Percentiles rank a stretch among this genome's conserved stretches.
Evolutionary conservation across 1,284 basidiomycete genomes (phyloP).

Genomic region (Melampsora americana): DNA sequence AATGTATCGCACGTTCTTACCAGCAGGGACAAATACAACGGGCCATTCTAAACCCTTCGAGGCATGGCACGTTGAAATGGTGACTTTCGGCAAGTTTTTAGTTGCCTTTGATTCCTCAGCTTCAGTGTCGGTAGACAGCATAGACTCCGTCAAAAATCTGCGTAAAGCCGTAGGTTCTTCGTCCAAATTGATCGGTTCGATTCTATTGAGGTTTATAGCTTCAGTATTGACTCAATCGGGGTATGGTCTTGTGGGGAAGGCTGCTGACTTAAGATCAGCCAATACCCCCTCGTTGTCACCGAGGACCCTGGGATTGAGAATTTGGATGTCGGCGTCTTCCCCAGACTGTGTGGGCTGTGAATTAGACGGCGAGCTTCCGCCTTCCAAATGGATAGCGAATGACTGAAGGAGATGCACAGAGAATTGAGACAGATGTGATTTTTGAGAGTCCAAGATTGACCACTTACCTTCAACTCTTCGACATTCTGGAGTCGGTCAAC

Average conservation of each 20-base stretch:
- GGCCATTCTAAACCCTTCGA: slow-evolving; percentile 93
- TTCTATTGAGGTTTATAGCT: slow-evolving; percentile 53
- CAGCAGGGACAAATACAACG: slow-evolving; percentile 72
- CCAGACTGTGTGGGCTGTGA: too few species aligned
- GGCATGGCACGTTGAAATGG: slow-evolving; percentile 80
- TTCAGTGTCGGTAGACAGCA: slow-evolving; percentile 77
- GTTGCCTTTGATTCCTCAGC: slow-evolving; percentile 63
- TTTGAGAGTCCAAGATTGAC: too few species aligned
- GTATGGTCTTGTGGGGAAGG: not conserved
- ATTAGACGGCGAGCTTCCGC: too few species aligned
- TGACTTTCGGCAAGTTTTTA: slow-evolving; percentile 72
- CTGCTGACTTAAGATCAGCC: too few species aligned
- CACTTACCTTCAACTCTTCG: slow-evolving; percentile 65
- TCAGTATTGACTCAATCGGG: slow-evolving; percentile 32
- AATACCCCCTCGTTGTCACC: too few species aligned
- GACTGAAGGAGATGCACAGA: too few species aligned
- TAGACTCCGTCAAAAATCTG: slow-evolving; percentile 76
- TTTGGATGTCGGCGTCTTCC: too few species aligned
- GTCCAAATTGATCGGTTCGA: not conserved
- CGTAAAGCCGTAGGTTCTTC: slow-evolving; percentile 64
- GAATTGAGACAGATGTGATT: too few species aligned
- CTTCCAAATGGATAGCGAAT: too few species aligned
- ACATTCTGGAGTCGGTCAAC: slow-evolving; percentile 81
- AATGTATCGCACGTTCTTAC: slow-evolving; percentile 53
- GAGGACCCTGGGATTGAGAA: too few species aligned